Percentiles rank a stretch among this genome's conserved stretches.
phyloP scores from a whole-genome alignment of 78 protist species.

The Anaeramoeba flamelloides region DNA sequence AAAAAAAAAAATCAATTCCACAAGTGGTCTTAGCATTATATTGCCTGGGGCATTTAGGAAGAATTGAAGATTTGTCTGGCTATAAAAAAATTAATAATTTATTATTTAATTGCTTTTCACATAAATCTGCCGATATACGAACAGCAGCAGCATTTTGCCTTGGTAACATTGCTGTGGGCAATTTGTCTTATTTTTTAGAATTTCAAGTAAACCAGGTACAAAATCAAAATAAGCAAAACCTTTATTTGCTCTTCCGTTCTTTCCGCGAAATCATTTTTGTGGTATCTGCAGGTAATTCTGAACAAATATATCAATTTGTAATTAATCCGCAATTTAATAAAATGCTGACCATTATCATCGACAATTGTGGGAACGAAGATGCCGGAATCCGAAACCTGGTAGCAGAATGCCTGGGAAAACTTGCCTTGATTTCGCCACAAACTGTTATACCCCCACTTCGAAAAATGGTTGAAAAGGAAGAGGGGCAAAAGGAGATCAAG shows the following conservation, averaged over 20 bases:
- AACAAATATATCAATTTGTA: too few species aligned
- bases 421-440: slow-evolving; percentile 42
- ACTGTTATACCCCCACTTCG: slow-evolving; percentile 37
- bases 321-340: slow-evolving; percentile 17
- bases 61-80: slow-evolving; percentile 33
- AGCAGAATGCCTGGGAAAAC: slow-evolving; percentile 74
- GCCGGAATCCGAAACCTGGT: slow-evolving; percentile 78
- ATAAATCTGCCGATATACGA: slow-evolving; percentile 50
- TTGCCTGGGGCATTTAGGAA: slow-evolving; percentile 71
- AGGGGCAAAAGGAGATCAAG: too few species aligned
- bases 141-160: slow-evolving; percentile 50
- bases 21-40: too few species aligned
- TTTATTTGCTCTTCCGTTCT: slow-evolving; percentile 63
- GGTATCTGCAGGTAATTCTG: too few species aligned
- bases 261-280: slow-evolving; percentile 41
- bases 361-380: slow-evolving; percentile 41
- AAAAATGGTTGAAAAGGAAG: too few species aligned
- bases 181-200: slow-evolving; percentile 31
- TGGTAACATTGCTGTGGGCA: slow-evolving; percentile 48
- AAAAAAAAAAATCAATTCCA: too few species aligned
- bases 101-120: slow-evolving; percentile 26
- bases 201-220: slow-evolving; percentile 35
- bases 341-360: slow-evolving; percentile 35
- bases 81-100: too few species aligned
- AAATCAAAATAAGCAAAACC: slow-evolving; percentile 32